These are phyloP conservation scores for Chrysanthemum seticuspe DNA, from an alignment of 129 eudicot species.

Conservation along the genomic window DNA sequence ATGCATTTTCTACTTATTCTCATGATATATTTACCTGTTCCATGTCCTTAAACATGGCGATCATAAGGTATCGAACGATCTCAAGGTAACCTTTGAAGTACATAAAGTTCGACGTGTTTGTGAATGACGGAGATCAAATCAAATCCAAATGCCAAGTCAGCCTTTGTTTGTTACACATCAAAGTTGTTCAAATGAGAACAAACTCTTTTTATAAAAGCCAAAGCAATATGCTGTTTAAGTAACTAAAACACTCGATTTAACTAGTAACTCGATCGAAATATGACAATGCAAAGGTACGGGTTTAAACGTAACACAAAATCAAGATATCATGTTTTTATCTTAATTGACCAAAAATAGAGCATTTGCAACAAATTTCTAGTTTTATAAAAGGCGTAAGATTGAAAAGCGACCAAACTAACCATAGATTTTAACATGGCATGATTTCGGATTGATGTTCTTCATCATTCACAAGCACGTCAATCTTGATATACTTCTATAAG, in stretches of 20 bases:
- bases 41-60: background rate
- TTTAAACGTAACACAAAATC: too few relatives aligned
- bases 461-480: slow-evolving; percentile 34
- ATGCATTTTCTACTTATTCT: too few relatives aligned
- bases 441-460: slow-evolving; percentile 7
- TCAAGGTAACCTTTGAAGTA: background rate
- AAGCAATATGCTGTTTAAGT: background rate
- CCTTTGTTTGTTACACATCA: background rate
- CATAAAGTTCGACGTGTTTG: slow-evolving; percentile 16
- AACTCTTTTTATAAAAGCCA: too few relatives aligned
- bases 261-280: too few relatives aligned
- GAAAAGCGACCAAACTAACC: background rate
- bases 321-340: too few relatives aligned
- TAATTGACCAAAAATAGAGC: too few relatives aligned
- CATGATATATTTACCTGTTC: background rate
- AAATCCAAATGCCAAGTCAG: background rate
- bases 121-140: slow-evolving; percentile 15
- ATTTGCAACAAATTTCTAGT: too few relatives aligned
- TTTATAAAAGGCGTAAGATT: too few relatives aligned
- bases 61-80: background rate
- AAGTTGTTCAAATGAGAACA: too few relatives aligned
- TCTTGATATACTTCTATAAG: slow-evolving; percentile 20
- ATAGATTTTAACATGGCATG: background rate
- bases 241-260: too few relatives aligned
- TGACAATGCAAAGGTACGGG: too few relatives aligned